Conservation (phyloP, 257 asterid genomes). For the Solanum dulcamara region DNA sequence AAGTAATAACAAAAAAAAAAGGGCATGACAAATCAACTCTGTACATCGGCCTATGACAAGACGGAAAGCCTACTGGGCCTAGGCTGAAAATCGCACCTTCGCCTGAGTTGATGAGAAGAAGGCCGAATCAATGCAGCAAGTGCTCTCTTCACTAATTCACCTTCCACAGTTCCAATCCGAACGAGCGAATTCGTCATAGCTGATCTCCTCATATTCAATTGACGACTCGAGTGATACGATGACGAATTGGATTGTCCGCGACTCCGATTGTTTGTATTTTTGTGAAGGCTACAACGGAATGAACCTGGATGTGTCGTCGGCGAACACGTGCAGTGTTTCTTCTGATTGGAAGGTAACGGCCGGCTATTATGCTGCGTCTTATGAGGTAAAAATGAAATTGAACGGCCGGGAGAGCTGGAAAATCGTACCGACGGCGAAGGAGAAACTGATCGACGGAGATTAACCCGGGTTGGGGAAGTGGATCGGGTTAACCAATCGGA, state of each 20-base stretch:
- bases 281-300: conserved; percentile 27
- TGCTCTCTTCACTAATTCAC: conserved; percentile 75
- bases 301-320: conserved; percentile 34
- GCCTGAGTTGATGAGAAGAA: conserved; percentile 63
- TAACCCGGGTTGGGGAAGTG: conserved; percentile 68
- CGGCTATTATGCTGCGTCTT: conserved; percentile 17
- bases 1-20: neutral
- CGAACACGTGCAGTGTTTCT: conserved; percentile 23
- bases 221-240: conserved; percentile 44
- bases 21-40: neutral
- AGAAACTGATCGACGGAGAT: conserved; percentile 48
- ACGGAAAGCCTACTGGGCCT: conserved; percentile 66
- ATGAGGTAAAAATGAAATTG: conserved; percentile 29
- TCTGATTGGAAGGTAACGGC: conserved; percentile 18
- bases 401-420: conserved; percentile 27
- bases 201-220: conserved; percentile 71
- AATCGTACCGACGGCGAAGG: conserved; percentile 59
- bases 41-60: conserved; percentile 50
- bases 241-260: neutral
- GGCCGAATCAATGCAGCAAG: conserved; percentile 78
- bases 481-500: conserved; percentile 28
- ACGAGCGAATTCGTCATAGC: conserved; percentile 95
- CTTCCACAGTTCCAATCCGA: conserved; percentile 86
- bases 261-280: neutral
- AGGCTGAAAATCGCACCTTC: conserved; percentile 61